phyloP scores from a whole-genome alignment of 208 protist genomes.

The Trypanosomatidae sp. region DNA sequence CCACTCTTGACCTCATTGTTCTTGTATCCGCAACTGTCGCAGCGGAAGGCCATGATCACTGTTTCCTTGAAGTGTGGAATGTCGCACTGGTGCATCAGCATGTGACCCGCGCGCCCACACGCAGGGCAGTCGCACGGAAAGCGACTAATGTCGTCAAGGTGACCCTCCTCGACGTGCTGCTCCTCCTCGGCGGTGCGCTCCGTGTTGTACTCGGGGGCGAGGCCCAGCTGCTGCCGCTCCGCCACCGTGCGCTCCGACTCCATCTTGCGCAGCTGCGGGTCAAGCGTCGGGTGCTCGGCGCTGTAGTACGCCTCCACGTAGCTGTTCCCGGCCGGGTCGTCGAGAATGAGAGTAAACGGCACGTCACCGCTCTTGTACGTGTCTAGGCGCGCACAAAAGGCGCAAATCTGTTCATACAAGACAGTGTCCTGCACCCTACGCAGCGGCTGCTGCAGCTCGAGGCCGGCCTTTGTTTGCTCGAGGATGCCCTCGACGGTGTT shows the following conservation, averaged over 20 bases:
- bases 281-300: constrained; percentile 70
- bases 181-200: constrained; percentile 57
- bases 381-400: constrained; percentile 64
- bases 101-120: constrained; percentile 40
- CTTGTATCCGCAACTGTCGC: constrained; percentile 90
- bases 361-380: constrained; percentile 35
- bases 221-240: constrained; percentile 74
- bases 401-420: constrained; percentile 65
- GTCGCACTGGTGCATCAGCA: constrained; percentile 75
- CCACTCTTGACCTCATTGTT: constrained; percentile 91
- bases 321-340: constrained; percentile 89
- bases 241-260: constrained; percentile 78
- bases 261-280: constrained; percentile 71
- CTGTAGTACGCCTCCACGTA: constrained; percentile 88
- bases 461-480: constrained; percentile 56
- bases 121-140: constrained; percentile 71
- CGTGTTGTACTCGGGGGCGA: constrained; percentile 84
- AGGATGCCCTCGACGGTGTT: constrained; percentile 94
- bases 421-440: constrained; percentile 64
- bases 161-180: constrained; percentile 59
- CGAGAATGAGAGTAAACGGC: constrained; percentile 88
- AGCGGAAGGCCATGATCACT: constrained; percentile 89
- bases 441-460: constrained; percentile 62
- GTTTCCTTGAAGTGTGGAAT: constrained; percentile 95
- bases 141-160: constrained; percentile 47